Evolutionary conservation across 768 basidiomycete genomes (phyloP).

Genomic region (Pholiota conissans): DNA sequence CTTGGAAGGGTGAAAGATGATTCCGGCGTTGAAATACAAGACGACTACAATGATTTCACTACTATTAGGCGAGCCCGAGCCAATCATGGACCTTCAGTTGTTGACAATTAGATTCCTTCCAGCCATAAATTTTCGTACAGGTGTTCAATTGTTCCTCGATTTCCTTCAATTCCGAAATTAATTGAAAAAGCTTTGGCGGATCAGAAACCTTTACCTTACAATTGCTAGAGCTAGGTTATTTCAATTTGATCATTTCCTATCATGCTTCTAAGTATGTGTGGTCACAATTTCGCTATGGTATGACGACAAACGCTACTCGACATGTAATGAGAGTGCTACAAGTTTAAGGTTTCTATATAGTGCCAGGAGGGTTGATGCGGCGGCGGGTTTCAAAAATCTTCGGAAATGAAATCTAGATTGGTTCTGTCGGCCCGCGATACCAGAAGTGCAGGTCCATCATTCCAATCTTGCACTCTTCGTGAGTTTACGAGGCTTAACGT

Average conservation of each 20-base stretch:
- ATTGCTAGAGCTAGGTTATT: too few species aligned
- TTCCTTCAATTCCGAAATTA: not conserved
- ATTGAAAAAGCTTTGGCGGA: not conserved
- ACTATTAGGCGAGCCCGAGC: not conserved
- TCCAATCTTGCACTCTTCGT: constrained; percentile 59
- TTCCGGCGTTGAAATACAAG: not conserved
- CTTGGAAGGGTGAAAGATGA: not conserved
- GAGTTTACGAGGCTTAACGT: constrained; percentile 59
- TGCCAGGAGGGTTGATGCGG: not conserved
- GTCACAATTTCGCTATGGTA: too few species aligned
- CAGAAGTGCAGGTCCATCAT: constrained; percentile 33
- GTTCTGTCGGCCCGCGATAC: not conserved
- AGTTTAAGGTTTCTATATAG: too few species aligned
- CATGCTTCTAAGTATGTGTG: too few species aligned
- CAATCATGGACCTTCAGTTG: not conserved
- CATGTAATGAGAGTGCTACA: too few species aligned
- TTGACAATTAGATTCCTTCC: not conserved
- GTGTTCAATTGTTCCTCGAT: not conserved
- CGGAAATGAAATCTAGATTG: not conserved
- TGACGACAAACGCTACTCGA: too few species aligned
- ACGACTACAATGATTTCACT: not conserved
- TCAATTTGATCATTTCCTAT: too few species aligned
- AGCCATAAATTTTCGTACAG: not conserved
- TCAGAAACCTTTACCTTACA: too few species aligned
- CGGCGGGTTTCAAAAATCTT: not conserved